Conservation (phyloP, 1,284 basidiomycete species). For the Trichosporon faecale region DNA sequence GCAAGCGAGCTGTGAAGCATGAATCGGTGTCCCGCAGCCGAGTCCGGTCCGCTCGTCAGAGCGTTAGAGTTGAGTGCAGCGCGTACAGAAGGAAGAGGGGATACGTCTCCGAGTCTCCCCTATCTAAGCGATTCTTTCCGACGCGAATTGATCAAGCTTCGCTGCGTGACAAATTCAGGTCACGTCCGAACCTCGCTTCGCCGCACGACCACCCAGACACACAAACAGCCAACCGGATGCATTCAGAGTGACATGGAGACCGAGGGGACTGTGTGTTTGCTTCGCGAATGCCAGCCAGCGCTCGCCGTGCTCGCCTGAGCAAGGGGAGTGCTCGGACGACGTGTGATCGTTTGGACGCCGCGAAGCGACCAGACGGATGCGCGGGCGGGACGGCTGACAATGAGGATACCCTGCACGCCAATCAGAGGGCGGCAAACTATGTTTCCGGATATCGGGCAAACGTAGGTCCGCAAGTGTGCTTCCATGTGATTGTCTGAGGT, state of each 20-base stretch:
- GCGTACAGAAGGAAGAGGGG: neutral
- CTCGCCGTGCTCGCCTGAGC: neutral
- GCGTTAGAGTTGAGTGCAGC: neutral
- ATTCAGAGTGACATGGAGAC: too few relatives aligned
- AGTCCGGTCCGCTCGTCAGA: neutral
- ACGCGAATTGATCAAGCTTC: neutral
- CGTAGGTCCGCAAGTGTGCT: neutral
- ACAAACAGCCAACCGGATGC: neutral
- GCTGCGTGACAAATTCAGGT: neutral
- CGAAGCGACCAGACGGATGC: neutral
- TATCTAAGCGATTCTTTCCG: slow-evolving; percentile 1
- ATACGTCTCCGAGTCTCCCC: neutral
- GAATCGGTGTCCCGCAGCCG: neutral
- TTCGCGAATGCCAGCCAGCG: neutral
- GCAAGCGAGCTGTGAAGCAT: neutral
- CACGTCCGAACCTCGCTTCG: neutral
- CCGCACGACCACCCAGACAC: neutral
- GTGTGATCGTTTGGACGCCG: neutral
- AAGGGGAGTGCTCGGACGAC: neutral
- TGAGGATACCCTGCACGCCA: neutral
- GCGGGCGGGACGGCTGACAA: neutral
- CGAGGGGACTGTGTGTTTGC: neutral
- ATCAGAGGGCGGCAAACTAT: neutral
- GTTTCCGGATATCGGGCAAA: slow-evolving; percentile 8
- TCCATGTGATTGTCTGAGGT: neutral